Conservation (phyloP, 2,329 filamentous ascomycete species). For the Colletotrichum liaoningense region DNA sequence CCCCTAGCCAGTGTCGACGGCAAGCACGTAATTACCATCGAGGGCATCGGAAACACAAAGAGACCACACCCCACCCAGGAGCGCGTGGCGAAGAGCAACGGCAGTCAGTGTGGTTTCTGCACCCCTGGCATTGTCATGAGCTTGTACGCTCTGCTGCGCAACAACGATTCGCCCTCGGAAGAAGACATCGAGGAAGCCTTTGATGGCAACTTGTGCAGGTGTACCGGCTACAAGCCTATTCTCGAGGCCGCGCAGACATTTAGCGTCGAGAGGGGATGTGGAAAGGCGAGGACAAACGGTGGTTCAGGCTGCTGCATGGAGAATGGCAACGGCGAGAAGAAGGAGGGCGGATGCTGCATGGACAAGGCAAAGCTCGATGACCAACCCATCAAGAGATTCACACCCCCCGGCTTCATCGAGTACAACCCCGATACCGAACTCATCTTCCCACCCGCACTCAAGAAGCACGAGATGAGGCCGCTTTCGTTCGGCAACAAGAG, state of each 20-base stretch:
- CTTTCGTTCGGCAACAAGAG: constrained; percentile 93
- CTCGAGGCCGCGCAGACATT: constrained; percentile 95
- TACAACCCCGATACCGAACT: constrained; percentile 95
- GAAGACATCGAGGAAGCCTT: constrained; percentile 95
- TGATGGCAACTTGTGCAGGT: constrained; percentile 95
- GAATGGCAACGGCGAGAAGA: constrained; percentile 54
- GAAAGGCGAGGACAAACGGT: constrained; percentile 60
- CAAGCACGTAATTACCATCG: constrained; percentile 97
- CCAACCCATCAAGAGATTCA: constrained; percentile 75
- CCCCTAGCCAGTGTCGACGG: constrained; percentile 94
- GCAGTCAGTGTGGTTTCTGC: constrained; percentile 94
- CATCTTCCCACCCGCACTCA: constrained; percentile 90
- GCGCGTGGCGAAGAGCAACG: constrained; percentile 89
- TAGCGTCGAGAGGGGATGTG: constrained; percentile 64
- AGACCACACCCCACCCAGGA: constrained; percentile 91
- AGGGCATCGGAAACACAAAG: constrained; percentile 92
- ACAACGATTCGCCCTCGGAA: constrained; percentile 81
- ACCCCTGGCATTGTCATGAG: constrained; percentile 99
- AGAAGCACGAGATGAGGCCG: constrained; percentile 84
- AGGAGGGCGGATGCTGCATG: constrained; percentile 76
- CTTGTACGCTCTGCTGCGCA: constrained; percentile 90
- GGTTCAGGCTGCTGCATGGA: constrained; percentile 80
- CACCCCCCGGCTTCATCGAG: constrained; percentile 90
- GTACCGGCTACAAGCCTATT: constrained; percentile 95
- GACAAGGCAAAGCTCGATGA: constrained; percentile 61